A percentile compares a stretch with the other conserved stretches of the same genome.
These are phyloP conservation scores for Fusarium pininemorale DNA, from an alignment of 2,329 filamentous ascomycete species.

Conservation along the genomic window DNA sequence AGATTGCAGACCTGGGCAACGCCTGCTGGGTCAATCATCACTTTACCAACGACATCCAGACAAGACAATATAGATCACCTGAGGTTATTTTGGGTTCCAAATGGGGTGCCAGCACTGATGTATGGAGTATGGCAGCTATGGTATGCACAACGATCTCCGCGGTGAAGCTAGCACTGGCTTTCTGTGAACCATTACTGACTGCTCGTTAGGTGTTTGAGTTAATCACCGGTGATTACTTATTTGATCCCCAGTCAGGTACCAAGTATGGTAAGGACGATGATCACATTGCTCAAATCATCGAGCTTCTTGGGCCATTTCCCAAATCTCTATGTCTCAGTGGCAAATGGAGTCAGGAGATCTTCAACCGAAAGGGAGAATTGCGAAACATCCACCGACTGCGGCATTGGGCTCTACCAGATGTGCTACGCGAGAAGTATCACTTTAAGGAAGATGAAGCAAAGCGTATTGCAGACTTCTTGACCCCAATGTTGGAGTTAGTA, in stretches of 20 bases:
- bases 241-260: conserved; percentile 96
- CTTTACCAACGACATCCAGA: conserved; percentile 99
- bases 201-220: conserved; percentile 86
- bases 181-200: conserved; percentile 10
- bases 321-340: conserved; percentile 91
- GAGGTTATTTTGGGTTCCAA: conserved; percentile 97
- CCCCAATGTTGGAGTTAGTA: conserved; percentile 89
- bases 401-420: conserved; percentile 94
- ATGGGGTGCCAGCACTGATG: conserved; percentile 99
- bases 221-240: conserved; percentile 97
- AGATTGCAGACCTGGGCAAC: conserved; percentile 98
- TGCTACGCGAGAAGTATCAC: conserved; percentile 96
- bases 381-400: conserved; percentile 96
- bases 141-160: conserved; percentile 60
- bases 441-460: conserved; percentile 85
- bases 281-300: conserved; percentile 98
- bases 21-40: conserved; percentile 99
- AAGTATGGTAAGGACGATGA: conserved; percentile 99
- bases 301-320: conserved; percentile 91
- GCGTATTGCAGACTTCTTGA: conserved; percentile 81
- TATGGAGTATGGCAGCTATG: conserved; percentile 99
- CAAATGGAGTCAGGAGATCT: conserved; percentile 98
- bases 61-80: conserved; percentile 93
- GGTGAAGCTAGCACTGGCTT: background rate
- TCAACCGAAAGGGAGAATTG: conserved; percentile 96